These are phyloP conservation scores for Backusella tarrabulga DNA, from an alignment of 192 early-diverging fungal genomes.

Conservation along the genomic window DNA sequence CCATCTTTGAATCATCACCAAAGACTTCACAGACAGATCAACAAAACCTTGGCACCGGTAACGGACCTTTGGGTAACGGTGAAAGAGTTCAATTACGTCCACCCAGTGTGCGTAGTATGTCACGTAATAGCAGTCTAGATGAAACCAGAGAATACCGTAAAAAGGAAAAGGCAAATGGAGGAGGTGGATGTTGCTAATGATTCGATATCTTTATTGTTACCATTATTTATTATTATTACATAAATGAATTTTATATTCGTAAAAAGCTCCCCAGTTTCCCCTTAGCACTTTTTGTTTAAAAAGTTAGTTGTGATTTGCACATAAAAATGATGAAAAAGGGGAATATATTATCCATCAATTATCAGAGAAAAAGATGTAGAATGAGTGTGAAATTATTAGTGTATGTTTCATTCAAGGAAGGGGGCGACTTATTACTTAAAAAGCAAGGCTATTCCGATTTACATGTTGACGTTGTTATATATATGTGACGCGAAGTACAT, in stretches of 20 bases:
- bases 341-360: not conserved
- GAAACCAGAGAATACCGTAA: constrained; percentile 36
- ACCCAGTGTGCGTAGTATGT: constrained; percentile 40
- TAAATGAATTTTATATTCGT: not conserved
- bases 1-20: constrained; percentile 52
- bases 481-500: not conserved
- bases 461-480: not conserved
- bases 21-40: constrained; percentile 22
- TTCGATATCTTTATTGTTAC: not conserved
- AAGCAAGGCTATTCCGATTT: not conserved
- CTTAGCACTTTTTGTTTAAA: not conserved
- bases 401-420: not conserved
- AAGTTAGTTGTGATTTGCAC: not conserved
- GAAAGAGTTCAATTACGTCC: constrained; percentile 37
- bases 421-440: not conserved
- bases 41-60: not conserved
- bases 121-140: constrained; percentile 34
- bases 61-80: constrained; percentile 11
- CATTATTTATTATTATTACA: not conserved
- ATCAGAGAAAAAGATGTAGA: not conserved
- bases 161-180: constrained; percentile 41
- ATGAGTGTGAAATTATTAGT: not conserved
- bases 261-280: not conserved
- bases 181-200: constrained; percentile 35
- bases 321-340: not conserved